A percentile compares a stretch with the other conserved stretches of the same genome.
Conservation (phyloP, 768 basidiomycete species). For the Mycena maculata region DNA sequence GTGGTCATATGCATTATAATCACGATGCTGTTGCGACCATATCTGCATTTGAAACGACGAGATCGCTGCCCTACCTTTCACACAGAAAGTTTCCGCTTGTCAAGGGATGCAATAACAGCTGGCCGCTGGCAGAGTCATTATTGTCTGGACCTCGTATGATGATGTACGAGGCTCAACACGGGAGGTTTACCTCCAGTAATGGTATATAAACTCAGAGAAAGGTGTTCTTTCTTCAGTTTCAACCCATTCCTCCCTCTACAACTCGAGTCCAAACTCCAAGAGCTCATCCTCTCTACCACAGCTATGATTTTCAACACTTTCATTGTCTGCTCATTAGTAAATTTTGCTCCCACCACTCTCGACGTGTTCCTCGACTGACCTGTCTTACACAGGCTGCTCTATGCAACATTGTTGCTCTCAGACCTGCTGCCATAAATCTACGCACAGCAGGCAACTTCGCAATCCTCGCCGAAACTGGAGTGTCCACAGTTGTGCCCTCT, state of each 20-base stretch:
- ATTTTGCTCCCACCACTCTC: too few species aligned
- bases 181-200: too few species aligned
- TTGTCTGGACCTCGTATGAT: too few species aligned
- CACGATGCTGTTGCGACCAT: too few species aligned
- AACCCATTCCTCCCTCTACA: background rate
- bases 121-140: too few species aligned
- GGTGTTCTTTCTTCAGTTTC: background rate
- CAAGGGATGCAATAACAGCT: too few species aligned
- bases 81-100: too few species aligned
- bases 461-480: slow-evolving; percentile 15
- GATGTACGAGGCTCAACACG: too few species aligned
- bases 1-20: too few species aligned
- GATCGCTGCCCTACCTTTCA: too few species aligned
- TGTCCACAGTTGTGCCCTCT: slow-evolving; percentile 14
- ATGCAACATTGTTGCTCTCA: background rate
- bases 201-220: background rate
- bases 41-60: too few species aligned
- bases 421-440: slow-evolving; percentile 15
- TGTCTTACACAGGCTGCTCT: background rate
- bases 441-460: slow-evolving; percentile 18
- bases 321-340: background rate
- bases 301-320: background rate
- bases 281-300: background rate
- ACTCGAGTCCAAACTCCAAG: background rate
- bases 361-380: background rate